Conservation (phyloP, 2,329 filamentous ascomycete genomes). For the Colletotrichum lupini region DNA sequence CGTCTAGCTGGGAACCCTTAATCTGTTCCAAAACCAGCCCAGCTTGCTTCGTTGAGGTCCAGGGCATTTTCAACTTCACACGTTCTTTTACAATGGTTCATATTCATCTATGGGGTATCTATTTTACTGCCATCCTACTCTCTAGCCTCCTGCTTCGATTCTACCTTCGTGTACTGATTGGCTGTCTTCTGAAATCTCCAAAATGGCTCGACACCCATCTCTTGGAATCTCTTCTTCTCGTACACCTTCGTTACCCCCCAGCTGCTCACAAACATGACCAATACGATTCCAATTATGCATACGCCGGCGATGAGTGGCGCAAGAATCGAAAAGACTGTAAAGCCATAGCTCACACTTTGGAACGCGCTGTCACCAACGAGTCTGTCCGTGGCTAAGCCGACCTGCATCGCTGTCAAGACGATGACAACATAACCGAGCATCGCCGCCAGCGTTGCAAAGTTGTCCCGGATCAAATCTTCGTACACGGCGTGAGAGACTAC, state of each 20-base stretch:
- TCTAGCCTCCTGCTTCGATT: background rate
- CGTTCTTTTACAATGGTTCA: background rate
- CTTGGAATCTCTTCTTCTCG: slow-evolving; percentile 40
- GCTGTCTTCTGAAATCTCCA: slow-evolving; percentile 21
- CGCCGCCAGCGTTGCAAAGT: slow-evolving; percentile 26
- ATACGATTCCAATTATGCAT: slow-evolving; percentile 37
- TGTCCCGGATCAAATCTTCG: slow-evolving; percentile 30
- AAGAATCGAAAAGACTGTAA: slow-evolving; percentile 59
- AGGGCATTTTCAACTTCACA: background rate
- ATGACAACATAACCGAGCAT: slow-evolving; percentile 51
- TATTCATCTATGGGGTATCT: background rate
- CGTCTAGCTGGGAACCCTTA: background rate
- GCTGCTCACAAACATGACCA: slow-evolving; percentile 34
- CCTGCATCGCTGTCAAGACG: slow-evolving; percentile 61
- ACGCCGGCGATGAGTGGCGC: slow-evolving; percentile 47
- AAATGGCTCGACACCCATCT: slow-evolving; percentile 34
- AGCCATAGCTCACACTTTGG: slow-evolving; percentile 56
- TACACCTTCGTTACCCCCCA: slow-evolving; percentile 36
- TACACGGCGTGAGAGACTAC: slow-evolving; percentile 32
- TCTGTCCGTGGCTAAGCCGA: slow-evolving; percentile 51
- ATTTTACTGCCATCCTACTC: background rate
- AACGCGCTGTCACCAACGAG: slow-evolving; percentile 51
- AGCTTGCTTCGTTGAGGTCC: background rate
- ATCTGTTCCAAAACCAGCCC: background rate
- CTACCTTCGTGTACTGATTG: slow-evolving; percentile 8